phyloP scores from a whole-genome alignment of 2,329 filamentous ascomycete species.

The Macrophomina pseudophaseolina region DNA sequence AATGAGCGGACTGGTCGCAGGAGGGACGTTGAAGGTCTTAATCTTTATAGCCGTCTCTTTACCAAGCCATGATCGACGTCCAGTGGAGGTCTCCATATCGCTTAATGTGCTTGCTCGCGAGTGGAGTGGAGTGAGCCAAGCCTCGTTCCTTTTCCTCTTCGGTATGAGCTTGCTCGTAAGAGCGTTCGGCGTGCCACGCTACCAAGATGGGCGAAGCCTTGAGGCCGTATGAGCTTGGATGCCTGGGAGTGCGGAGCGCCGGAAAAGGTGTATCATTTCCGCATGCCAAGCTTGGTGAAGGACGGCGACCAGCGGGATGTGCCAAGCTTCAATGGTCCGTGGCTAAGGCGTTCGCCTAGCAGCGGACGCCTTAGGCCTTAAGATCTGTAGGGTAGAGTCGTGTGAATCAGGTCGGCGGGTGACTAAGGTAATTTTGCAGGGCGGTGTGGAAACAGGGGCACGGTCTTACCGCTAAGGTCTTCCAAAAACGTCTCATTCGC shows the following conservation, averaged over 20 bases:
- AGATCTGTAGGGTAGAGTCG: too few relatives aligned
- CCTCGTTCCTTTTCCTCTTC: conserved; percentile 4
- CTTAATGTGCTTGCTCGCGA: not conserved
- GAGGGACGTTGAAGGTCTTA: not conserved
- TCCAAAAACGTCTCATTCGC: too few relatives aligned
- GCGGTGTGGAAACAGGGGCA: too few relatives aligned
- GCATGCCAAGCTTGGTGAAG: not conserved
- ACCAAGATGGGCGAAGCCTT: not conserved
- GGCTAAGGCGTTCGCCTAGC: too few relatives aligned
- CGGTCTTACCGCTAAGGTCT: too few relatives aligned
- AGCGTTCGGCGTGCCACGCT: not conserved
- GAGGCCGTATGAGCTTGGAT: not conserved
- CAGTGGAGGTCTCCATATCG: conserved; percentile 1
- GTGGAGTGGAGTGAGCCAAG: not conserved
- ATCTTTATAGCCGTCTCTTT: not conserved
- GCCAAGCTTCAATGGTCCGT: not conserved
- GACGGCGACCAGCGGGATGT: too few relatives aligned
- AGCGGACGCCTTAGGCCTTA: too few relatives aligned
- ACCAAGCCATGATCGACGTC: not conserved
- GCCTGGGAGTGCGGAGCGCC: not conserved
- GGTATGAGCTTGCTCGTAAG: not conserved
- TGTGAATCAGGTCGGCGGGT: too few relatives aligned
- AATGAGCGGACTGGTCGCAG: not conserved
- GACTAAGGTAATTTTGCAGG: too few relatives aligned
- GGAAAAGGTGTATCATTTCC: not conserved